Percentiles rank a stretch among this genome's conserved stretches.
Conservation (phyloP, 225 moss, liverwort and hornwort species). For the Marchantia polymorpha region DNA sequence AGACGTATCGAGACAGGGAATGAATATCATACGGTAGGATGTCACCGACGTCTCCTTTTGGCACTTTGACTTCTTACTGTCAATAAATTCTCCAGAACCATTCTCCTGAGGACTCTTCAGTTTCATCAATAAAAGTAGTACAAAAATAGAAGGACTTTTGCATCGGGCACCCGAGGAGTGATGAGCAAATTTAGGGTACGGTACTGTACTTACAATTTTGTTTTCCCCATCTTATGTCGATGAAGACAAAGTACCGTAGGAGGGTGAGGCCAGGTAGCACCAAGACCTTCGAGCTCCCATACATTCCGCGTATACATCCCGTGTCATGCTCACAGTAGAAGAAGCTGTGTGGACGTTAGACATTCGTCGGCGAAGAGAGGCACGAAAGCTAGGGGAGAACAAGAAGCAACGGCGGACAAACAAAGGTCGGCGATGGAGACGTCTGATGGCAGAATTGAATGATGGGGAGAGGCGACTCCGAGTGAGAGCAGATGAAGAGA, state of each 20-base stretch:
- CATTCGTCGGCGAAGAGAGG: too few species aligned
- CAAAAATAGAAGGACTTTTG: slow-evolving; percentile 1
- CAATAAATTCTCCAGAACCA: neutral
- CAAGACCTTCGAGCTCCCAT: too few species aligned
- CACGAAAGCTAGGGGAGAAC: too few species aligned
- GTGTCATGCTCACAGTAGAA: too few species aligned
- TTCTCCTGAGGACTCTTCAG: neutral
- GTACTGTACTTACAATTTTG: neutral
- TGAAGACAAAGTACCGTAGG: neutral
- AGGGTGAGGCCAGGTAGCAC: too few species aligned
- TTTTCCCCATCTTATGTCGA: neutral
- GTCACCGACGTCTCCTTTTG: neutral
- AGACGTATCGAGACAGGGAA: neutral
- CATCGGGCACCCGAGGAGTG: neutral
- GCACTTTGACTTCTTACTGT: neutral
- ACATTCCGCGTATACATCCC: too few species aligned
- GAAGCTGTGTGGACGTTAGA: too few species aligned
- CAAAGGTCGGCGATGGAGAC: too few species aligned
- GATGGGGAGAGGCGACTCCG: too few species aligned
- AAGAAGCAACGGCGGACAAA: too few species aligned
- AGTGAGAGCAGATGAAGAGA: too few species aligned
- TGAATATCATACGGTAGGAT: neutral
- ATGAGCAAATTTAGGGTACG: neutral
- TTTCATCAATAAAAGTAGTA: neutral
- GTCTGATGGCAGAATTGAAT: too few species aligned